Evolutionary conservation across 176 grass and related monocot species (phyloP), one percentile per base, ranked within the genome.

Genomic region (Cenchrus fungigraminus): DNA sequence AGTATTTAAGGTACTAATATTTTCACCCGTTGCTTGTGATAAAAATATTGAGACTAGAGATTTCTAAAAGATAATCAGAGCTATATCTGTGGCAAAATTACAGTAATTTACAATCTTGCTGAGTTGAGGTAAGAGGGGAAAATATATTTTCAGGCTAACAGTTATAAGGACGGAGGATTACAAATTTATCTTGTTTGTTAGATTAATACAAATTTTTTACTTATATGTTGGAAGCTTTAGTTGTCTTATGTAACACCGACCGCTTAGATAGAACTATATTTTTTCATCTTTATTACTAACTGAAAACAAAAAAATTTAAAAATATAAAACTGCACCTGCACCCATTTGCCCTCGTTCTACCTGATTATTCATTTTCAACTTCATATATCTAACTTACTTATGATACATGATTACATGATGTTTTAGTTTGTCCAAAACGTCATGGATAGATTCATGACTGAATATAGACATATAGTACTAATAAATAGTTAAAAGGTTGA

Each of bases 321-420:
- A 58, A 50, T 12, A 29, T 14, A 53, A 54, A 28, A 54, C 25
- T 40, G 16, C 16, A 20, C 37, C 37, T 40, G 37, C 37, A 40
- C 37, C 37, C 37, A 40, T 40, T 40, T 40, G 37, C 37, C 51
- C 65, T 79, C 65, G 31, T 28, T 31, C 6, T 34, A 51, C n/a
- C 67, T 85, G 51, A 60, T 51, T 14, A 76, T 51, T 81, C 34
- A 37, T n/a, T 66, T 60, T 75, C 51, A 59, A 37, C 42, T 75
- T 25, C 12, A 52, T 1, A n/a, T 2, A 42, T 67, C 20, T 56
- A 25, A 20, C 29, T 20, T 53, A n/a, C 6, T 71, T 71, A 49
- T 15, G 22, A 44, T 51, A n/a, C 56, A 58, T 58, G 6, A 20
- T 58, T 58, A 58, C 17, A 20, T 20, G 17, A 58, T 8, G 56